Conservation (phyloP, 495 filamentous ascomycete species). For the Beverwykella pulmonaria region DNA sequence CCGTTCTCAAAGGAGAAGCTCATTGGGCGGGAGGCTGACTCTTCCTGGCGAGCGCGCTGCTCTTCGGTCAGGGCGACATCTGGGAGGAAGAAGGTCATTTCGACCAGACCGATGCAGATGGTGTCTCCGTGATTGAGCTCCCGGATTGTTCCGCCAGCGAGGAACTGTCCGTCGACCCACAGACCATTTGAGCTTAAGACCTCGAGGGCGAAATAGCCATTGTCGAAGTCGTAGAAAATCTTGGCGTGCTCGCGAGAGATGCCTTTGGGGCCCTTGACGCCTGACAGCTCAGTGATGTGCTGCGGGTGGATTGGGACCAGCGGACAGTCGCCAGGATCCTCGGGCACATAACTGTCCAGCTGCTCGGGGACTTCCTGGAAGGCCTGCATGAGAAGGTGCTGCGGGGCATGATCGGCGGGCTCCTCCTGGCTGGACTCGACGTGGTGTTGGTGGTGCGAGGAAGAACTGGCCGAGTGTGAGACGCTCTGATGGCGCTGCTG, state of each 20-base stretch:
- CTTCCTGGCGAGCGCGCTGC: constrained; percentile 62
- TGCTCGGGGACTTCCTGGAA: constrained; percentile 22
- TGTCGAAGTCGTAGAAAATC: constrained; percentile 77
- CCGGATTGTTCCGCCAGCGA: constrained; percentile 61
- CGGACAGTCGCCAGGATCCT: constrained; percentile 63
- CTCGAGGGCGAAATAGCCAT: constrained; percentile 74
- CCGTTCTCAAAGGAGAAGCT: constrained; percentile 68
- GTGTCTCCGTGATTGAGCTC: constrained; percentile 70
- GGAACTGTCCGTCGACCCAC: constrained; percentile 75
- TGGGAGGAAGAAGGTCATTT: constrained; percentile 72
- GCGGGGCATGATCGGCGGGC: constrained; percentile 21
- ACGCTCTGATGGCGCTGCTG: constrained; percentile 34
- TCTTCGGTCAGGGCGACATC: constrained; percentile 66
- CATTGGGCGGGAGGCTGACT: constrained; percentile 51
- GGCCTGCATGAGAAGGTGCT: constrained; percentile 29
- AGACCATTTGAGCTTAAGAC: constrained; percentile 84
- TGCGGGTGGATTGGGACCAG: constrained; percentile 78
- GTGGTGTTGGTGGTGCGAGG: constrained; percentile 21
- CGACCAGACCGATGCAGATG: constrained; percentile 78
- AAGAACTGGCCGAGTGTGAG: constrained; percentile 32
- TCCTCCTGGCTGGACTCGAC: constrained; percentile 21
- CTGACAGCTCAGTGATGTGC: constrained; percentile 54
- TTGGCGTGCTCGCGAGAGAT: constrained; percentile 87
- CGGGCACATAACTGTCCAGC: constrained; percentile 17
- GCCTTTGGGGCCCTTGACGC: constrained; percentile 59